phyloP scores from a whole-genome alignment of 257 asterid species.

The Fraxinus cuspidata region DNA sequence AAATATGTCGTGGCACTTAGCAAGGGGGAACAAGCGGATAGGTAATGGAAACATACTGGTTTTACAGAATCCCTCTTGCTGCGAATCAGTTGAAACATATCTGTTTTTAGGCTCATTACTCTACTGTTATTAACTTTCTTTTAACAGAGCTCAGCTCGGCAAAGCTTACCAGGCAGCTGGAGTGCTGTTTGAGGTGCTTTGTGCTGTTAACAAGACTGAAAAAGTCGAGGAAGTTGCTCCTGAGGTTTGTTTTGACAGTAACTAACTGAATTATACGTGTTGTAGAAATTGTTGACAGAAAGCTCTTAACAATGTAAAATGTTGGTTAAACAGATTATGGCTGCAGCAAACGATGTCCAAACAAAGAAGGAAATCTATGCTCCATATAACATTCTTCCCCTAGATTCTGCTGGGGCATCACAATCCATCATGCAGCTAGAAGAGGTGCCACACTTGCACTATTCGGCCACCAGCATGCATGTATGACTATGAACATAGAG shows the following conservation, averaged over 20 bases:
- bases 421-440: conserved; percentile 99
- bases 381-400: conserved; percentile 93
- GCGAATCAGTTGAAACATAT: too few relatives aligned
- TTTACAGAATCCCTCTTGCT: not conserved
- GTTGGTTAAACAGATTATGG: conserved; percentile 72
- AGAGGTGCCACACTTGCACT: conserved; percentile 59
- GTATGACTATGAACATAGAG: too few relatives aligned
- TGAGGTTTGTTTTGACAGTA: conserved; percentile 62
- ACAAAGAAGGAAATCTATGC: conserved; percentile 89
- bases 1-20: conserved; percentile 86
- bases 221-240: conserved; percentile 96
- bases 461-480: conserved; percentile 10
- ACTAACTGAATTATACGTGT: not conserved
- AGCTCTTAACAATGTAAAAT: not conserved
- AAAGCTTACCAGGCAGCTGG: conserved; percentile 99
- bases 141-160: conserved; percentile 87
- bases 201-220: conserved; percentile 95
- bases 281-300: too few relatives aligned
- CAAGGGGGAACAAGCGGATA: conserved; percentile 95
- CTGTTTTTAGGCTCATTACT: too few relatives aligned
- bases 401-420: conserved; percentile 90
- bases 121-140: too few relatives aligned
- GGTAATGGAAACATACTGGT: conserved; percentile 40
- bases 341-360: conserved; percentile 96
- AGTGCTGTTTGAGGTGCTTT: conserved; percentile 95